Evolutionary conservation across 768 basidiomycete genomes (phyloP), one percentile per base, ranked within the genome.

Genomic region (Mycena vitilis): DNA sequence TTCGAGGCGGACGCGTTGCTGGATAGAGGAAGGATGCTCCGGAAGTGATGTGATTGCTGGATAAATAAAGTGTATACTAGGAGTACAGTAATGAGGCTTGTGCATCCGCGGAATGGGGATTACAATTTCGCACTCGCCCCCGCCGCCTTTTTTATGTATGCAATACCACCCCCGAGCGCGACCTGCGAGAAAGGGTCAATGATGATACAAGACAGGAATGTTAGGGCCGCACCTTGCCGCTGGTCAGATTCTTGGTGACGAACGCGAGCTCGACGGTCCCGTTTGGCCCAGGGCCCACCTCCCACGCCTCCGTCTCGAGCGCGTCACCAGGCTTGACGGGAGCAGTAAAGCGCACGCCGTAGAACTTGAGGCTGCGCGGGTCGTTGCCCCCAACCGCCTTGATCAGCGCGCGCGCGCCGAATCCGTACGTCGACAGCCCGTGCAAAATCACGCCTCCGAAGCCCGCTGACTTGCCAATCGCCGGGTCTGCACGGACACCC

Each of bases 361-460:
- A 91, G 72, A 88, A 83, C 68, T 84, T 88, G 68, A 96, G 81
- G 2, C 90, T 82, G 5, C 81, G 81, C 4, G 91, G 85, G 70
- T 92, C 87, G 51, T 86, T 85, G 0, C 83, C 85, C 0, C 88
- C 93, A 15, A 90, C 84, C 2, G 84, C 83, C 65, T 85, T 84
- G 68, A 96, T 82, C 61, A 96, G 79, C 1, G 88, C 92, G 49
- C 94, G 89, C 4, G 93, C 95, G 10, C 85, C 91, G 75, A 95
- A 95, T 12, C 95, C 95, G 75, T 87, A 95, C 0, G 91, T 88
- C 22, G 91, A 90, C 30, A 96, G 84, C 36, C 95, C 95, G 75
- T 96, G 95, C 4, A 96, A 85, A 73, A 96, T 95, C 44, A 91
- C 88, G 55, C 91, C 95, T 3, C 93, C 93, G 73, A 96, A 95